Percentiles rank a stretch among this genome's conserved stretches.
phyloP scores from a whole-genome alignment of 2,329 filamentous ascomycete genomes.

The Apiospora arundinis region DNA sequence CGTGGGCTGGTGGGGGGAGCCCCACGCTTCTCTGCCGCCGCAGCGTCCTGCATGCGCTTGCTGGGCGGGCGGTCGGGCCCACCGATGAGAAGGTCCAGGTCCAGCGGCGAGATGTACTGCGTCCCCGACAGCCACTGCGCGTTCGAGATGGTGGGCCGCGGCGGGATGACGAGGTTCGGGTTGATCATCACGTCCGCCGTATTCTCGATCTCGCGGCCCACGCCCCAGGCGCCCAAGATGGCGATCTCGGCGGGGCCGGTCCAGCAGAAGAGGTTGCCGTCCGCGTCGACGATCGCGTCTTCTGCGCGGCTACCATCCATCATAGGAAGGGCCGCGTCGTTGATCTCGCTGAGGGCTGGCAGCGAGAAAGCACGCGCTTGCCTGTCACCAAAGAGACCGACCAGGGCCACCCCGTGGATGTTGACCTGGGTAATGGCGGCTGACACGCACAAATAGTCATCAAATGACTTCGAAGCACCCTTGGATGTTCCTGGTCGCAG shows the following conservation, averaged over 20 bases:
- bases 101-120: conserved; percentile 84
- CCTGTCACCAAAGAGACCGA: conserved; percentile 85
- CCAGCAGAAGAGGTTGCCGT: conserved; percentile 88
- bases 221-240: conserved; percentile 84
- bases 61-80: conserved; percentile 87
- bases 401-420: conserved; percentile 76
- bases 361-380: conserved; percentile 82
- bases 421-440: conserved; percentile 79
- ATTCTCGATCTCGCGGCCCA: conserved; percentile 67
- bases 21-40: conserved; percentile 71
- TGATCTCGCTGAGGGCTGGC: conserved; percentile 87
- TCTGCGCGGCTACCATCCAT: conserved; percentile 77
- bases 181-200: conserved; percentile 80
- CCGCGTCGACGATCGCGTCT: conserved; percentile 73
- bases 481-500: conserved; percentile 86
- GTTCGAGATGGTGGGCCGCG: conserved; percentile 91
- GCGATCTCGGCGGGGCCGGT: conserved; percentile 85
- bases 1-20: conserved; percentile 41
- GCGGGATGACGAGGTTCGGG: conserved; percentile 72
- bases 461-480: conserved; percentile 91
- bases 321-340: conserved; percentile 68
- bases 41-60: conserved; percentile 84
- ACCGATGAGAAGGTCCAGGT: conserved; percentile 90
- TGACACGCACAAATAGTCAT: conserved; percentile 80
- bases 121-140: conserved; percentile 97